Percentiles rank a stretch among this genome's conserved stretches.
Conservation (phyloP, 2,329 filamentous ascomycete genomes). For the Diplodia corticola region DNA sequence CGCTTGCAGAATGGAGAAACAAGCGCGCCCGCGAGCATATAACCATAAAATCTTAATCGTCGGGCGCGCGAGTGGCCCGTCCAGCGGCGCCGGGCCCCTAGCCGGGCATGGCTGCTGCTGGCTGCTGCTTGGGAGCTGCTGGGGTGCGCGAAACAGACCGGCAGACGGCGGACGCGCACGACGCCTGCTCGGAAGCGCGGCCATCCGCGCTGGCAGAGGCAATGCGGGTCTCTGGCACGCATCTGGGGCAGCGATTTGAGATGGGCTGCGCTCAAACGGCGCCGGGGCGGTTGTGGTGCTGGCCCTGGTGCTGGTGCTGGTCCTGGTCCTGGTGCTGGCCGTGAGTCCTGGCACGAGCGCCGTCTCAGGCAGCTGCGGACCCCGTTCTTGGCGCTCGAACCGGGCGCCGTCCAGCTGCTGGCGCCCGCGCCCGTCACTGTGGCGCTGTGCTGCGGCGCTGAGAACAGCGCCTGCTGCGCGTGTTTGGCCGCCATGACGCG, state of each 20-base stretch:
- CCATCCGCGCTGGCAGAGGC: not conserved
- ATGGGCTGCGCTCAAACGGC: conserved; percentile 15
- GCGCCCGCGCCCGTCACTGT: not conserved
- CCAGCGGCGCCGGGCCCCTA: not conserved
- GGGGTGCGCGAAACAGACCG: not conserved
- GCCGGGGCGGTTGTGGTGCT: not conserved
- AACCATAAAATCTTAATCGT: conserved; percentile 22
- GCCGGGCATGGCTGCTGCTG: not conserved
- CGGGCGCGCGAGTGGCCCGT: conserved; percentile 1
- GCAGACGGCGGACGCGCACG: not conserved
- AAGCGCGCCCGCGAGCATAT: conserved; percentile 7
- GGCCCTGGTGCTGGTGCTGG: not conserved
- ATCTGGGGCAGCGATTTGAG: conserved; percentile 18
- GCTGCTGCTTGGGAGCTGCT: no score
- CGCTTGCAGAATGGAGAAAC: conserved; percentile 23
- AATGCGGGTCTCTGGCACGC: not conserved
- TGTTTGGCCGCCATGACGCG: not conserved
- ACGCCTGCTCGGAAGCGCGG: not conserved
- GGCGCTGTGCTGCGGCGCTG: not conserved
- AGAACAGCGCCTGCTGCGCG: not conserved
- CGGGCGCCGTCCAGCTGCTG: not conserved
- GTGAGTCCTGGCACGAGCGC: conserved; percentile 16
- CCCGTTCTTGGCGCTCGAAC: conserved; percentile 14
- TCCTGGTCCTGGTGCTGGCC: no score
- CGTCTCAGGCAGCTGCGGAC: conserved; percentile 18